Percentiles rank a stretch among this genome's conserved stretches.
These are phyloP conservation scores for Metarhizium guizhouense DNA, from an alignment of 2,329 filamentous ascomycete genomes.

Conservation along the genomic window DNA sequence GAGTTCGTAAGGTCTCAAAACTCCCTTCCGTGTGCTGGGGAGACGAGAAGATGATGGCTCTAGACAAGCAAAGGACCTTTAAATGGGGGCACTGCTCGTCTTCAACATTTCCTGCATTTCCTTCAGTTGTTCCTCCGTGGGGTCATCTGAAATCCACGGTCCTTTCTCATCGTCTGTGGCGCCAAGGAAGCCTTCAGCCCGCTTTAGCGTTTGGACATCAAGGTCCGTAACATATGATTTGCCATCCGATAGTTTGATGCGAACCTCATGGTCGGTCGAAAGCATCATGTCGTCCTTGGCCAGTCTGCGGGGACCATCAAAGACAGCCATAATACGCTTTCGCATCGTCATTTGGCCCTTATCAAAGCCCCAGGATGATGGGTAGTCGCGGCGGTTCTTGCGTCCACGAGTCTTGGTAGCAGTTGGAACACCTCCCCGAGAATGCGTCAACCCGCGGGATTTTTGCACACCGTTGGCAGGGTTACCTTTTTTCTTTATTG, in stretches of 20 bases:
- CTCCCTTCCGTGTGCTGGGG: not conserved
- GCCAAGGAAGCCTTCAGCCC: slow-evolving; percentile 74
- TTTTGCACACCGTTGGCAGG: slow-evolving; percentile 51
- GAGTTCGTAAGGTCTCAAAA: not conserved
- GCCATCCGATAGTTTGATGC: slow-evolving; percentile 67
- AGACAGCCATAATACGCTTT: slow-evolving; percentile 90
- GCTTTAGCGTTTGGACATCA: slow-evolving; percentile 80
- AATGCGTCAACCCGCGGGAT: slow-evolving; percentile 67
- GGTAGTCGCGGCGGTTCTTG: slow-evolving; percentile 91
- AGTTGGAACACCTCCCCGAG: slow-evolving; percentile 60
- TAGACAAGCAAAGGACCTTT: slow-evolving; percentile 2
- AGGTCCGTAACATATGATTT: slow-evolving; percentile 85
- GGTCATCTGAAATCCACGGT: slow-evolving; percentile 68
- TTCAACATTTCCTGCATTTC: slow-evolving; percentile 46
- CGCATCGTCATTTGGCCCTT: slow-evolving; percentile 96
- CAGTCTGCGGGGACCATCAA: slow-evolving; percentile 76
- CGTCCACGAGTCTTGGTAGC: slow-evolving; percentile 55
- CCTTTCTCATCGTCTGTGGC: slow-evolving; percentile 84
- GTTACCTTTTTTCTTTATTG: slow-evolving; percentile 48
- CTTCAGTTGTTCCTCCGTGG: slow-evolving; percentile 50
- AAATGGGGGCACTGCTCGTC: slow-evolving; percentile 13
- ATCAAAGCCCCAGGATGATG: slow-evolving; percentile 85
- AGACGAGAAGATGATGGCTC: not conserved
- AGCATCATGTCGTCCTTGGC: slow-evolving; percentile 99
- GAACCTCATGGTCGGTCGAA: slow-evolving; percentile 87